These are phyloP conservation scores for Prunus fruticosa DNA, from an alignment of 306 rosid genomes.

Conservation along the genomic window DNA sequence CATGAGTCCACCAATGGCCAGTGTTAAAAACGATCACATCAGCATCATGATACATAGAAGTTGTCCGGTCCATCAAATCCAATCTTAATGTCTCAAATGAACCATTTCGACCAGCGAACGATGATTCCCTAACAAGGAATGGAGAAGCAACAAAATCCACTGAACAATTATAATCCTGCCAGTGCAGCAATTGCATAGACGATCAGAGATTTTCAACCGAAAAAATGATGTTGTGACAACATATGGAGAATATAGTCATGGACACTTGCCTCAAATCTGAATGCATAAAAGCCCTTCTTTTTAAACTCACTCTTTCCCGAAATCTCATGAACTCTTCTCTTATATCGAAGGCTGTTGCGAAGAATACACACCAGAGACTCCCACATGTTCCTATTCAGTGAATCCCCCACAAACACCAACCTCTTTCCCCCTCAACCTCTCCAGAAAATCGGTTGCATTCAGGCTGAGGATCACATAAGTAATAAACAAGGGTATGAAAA, in stretches of 20 bases:
- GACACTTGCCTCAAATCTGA: conserved; percentile 82
- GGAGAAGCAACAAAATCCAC: conserved; percentile 87
- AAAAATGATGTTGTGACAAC: background rate
- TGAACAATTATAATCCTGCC: conserved; percentile 84
- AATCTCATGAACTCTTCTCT: conserved; percentile 67
- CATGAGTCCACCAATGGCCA: conserved; percentile 99
- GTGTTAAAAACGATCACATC: conserved; percentile 84
- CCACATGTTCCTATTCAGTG: conserved; percentile 97
- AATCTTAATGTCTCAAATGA: conserved; percentile 77
- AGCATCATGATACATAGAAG: conserved; percentile 67
- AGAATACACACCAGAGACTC: conserved; percentile 87
- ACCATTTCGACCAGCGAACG: conserved; percentile 52
- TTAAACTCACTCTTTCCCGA: conserved; percentile 80
- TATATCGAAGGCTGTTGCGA: conserved; percentile 54
- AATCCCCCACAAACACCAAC: conserved; percentile 91
- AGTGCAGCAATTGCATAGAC: conserved; percentile 13
- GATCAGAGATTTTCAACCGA: conserved; percentile 12
- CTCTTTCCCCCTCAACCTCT: conserved; percentile 72
- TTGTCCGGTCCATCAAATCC: conserved; percentile 85
- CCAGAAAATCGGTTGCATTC: conserved; percentile 89
- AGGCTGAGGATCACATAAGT: conserved; percentile 44
- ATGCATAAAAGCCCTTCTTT: conserved; percentile 51
- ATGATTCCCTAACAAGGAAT: conserved; percentile 79
- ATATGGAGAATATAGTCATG: background rate
- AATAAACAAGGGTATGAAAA: conserved; percentile 16